A percentile compares a stretch with the other conserved stretches of the same genome.
These are phyloP conservation scores for Schizopora paradoxa DNA, from an alignment of 1,284 basidiomycete species.

Conservation along the genomic window DNA sequence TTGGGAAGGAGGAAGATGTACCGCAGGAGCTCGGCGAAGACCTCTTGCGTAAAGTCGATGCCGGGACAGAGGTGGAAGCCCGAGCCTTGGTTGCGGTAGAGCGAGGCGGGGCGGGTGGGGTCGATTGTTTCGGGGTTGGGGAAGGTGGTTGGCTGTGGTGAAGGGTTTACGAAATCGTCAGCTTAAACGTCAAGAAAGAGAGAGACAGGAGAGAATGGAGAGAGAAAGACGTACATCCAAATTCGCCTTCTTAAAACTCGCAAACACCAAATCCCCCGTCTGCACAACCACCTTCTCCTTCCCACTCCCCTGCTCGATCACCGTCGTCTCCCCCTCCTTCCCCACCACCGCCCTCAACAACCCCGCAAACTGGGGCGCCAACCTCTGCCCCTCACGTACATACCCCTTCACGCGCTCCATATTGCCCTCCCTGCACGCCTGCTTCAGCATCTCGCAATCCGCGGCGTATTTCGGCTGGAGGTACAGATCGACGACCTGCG, in stretches of 20 bases:
- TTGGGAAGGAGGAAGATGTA: slow-evolving; percentile 42
- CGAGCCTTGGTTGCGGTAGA: slow-evolving; percentile 38
- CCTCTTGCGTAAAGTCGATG: slow-evolving; percentile 33
- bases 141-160: slow-evolving; percentile 34
- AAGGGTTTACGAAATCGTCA: neutral
- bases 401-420: slow-evolving; percentile 41
- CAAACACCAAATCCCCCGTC: slow-evolving; percentile 40
- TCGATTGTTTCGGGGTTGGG: slow-evolving; percentile 38
- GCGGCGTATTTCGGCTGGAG: slow-evolving; percentile 17
- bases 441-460: slow-evolving; percentile 28
- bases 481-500: slow-evolving; percentile 25
- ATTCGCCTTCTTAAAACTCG: slow-evolving; percentile 45
- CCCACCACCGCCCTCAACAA: slow-evolving; percentile 38
- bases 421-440: slow-evolving; percentile 33
- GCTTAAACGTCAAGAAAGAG: neutral
- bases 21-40: slow-evolving; percentile 40
- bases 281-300: slow-evolving; percentile 34
- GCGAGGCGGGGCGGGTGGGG: slow-evolving; percentile 32
- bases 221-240: slow-evolving; percentile 42
- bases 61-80: slow-evolving; percentile 44
- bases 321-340: slow-evolving; percentile 25
- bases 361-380: slow-evolving; percentile 36
- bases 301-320: slow-evolving; percentile 36
- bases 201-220: too few species aligned
- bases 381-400: slow-evolving; percentile 46